Evolutionary conservation across 139 green algal genomes (phyloP).

Genomic region (Closterium sp.): DNA sequence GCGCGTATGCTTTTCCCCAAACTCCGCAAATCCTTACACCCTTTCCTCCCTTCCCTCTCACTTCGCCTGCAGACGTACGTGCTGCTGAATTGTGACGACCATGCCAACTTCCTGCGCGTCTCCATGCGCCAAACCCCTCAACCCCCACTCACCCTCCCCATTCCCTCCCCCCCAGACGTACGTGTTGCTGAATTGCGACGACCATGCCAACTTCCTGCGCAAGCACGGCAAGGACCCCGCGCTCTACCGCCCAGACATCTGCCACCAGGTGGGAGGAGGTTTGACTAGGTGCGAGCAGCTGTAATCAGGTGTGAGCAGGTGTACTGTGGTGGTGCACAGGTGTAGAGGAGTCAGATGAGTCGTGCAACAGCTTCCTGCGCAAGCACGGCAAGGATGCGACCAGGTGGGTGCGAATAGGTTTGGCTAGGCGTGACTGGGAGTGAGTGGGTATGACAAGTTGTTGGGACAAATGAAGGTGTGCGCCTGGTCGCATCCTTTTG

Average conservation of each 20-base stretch:
- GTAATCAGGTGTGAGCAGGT: too few species aligned
- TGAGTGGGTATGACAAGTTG: slow-evolving; percentile 37
- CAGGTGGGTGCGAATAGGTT: slow-evolving; percentile 63
- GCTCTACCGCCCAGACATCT: slow-evolving; percentile 89
- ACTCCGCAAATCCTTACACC: background rate
- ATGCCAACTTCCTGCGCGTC: slow-evolving; percentile 77
- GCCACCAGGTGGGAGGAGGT: slow-evolving; percentile 74
- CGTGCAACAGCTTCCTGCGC: too few species aligned
- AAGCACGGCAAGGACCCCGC: slow-evolving; percentile 84
- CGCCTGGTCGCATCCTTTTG: too few species aligned
- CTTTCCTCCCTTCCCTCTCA: background rate
- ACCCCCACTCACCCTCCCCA: background rate
- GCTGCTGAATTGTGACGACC: slow-evolving; percentile 96
- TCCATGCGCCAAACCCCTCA: background rate
- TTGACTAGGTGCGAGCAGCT: too few species aligned
- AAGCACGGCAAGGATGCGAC: slow-evolving; percentile 85
- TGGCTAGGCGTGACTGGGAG: too few species aligned
- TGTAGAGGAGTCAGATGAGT: too few species aligned
- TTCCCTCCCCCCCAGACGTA: slow-evolving; percentile 56
- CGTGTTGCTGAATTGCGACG: slow-evolving; percentile 92
- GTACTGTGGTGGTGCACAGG: too few species aligned
- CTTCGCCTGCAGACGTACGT: slow-evolving; percentile 57
- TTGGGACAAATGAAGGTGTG: too few species aligned
- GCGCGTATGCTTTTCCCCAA: too few species aligned
- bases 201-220: slow-evolving; percentile 86